phyloP scores from a whole-genome alignment of 192 early-diverging fungal species.

The Oehlia diaphana region DNA sequence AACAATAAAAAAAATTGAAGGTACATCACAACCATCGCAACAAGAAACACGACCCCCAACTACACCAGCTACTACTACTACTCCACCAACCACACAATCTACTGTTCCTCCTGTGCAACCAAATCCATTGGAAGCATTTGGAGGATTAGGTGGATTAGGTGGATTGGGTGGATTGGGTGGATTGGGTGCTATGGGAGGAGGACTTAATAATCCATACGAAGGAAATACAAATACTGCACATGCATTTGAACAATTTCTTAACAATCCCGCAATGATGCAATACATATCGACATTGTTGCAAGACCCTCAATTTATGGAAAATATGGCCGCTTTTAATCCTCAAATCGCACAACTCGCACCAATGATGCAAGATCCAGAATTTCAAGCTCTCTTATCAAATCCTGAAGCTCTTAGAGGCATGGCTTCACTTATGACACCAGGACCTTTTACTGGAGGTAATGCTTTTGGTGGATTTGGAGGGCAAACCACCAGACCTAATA shows the following conservation, averaged over 20 bases:
- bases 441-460: conserved; percentile 22
- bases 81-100: conserved; percentile 24
- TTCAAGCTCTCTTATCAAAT: conserved; percentile 81
- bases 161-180: conserved; percentile 45
- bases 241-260: conserved; percentile 59
- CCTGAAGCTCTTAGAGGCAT: conserved; percentile 78
- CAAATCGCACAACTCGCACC: conserved; percentile 72
- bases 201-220: conserved; percentile 51
- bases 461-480: conserved; percentile 17
- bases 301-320: conserved; percentile 86
- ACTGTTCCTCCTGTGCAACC: not conserved
- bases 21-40: not conserved
- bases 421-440: conserved; percentile 44
- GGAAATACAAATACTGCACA: conserved; percentile 71
- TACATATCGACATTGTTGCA: conserved; percentile 78
- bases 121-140: conserved; percentile 46
- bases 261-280: conserved; percentile 82
- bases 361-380: conserved; percentile 79
- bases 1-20: not conserved
- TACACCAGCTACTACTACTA: not conserved
- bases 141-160: conserved; percentile 59
- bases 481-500: conserved; percentile 26
- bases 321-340: conserved; percentile 83
- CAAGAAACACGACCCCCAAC: not conserved
- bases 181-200: conserved; percentile 41